These are phyloP conservation scores for Tricholoma matsutake DNA, from an alignment of 768 basidiomycete species.

Conservation along the genomic window DNA sequence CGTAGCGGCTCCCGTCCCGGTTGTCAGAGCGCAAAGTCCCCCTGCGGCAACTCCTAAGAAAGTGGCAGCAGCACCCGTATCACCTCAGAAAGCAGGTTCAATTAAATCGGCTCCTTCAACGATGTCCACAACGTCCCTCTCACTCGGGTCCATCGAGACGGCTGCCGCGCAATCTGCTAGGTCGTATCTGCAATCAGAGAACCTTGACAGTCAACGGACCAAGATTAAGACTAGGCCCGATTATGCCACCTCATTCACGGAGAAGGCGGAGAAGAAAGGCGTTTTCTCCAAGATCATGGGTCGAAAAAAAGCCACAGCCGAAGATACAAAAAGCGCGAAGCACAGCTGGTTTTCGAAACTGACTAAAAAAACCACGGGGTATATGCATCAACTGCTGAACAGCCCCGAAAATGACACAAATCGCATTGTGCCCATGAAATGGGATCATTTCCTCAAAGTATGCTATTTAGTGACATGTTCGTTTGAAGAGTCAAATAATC, in stretches of 20 bases:
- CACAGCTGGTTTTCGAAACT: conserved; percentile 55
- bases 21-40: background rate
- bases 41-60: conserved; percentile 15
- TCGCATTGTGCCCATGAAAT: conserved; percentile 62
- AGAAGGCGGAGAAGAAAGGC: conserved; percentile 39
- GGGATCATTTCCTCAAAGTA: conserved; percentile 78
- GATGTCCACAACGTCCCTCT: conserved; percentile 30
- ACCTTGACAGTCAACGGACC: conserved; percentile 46
- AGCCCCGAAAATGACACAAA: conserved; percentile 53
- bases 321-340: conserved; percentile 38
- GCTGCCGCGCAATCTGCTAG: conserved; percentile 64
- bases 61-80: conserved; percentile 17
- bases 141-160: conserved; percentile 39
- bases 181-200: conserved; percentile 59
- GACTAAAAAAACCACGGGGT: conserved; percentile 52
- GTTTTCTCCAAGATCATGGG: conserved; percentile 49
- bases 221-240: conserved; percentile 73
- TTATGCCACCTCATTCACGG: conserved; percentile 44
- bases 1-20: conserved; percentile 18
- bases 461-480: conserved; percentile 5
- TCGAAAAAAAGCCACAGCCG: conserved; percentile 33
- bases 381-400: conserved; percentile 64
- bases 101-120: conserved; percentile 23
- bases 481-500: background rate
- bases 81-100: conserved; percentile 12